Percentiles rank a stretch among this genome's conserved stretches.
These are phyloP conservation scores for Besnoitia besnoiti DNA, from an alignment of 169 alveolate genomes.

Conservation along the genomic window DNA sequence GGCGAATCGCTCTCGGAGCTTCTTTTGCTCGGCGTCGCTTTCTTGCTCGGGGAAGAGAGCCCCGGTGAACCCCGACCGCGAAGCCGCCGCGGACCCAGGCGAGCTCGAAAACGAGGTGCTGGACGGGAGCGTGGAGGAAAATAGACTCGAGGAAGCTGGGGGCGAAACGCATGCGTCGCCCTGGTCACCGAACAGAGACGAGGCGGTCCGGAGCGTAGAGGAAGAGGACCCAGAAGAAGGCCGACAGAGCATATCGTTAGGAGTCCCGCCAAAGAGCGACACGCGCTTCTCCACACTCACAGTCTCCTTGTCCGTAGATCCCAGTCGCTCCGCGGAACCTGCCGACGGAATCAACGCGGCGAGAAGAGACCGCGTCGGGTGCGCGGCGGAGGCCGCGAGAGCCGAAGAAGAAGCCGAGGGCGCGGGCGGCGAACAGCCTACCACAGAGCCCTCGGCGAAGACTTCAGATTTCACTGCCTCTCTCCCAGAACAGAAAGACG, in stretches of 20 bases:
- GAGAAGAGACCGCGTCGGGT: slow-evolving; percentile 66
- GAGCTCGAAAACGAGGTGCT: no score
- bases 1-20: not conserved
- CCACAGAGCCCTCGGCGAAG: no score
- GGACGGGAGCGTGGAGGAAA: not conserved
- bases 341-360: not conserved
- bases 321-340: not conserved
- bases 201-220: not conserved
- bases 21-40: not conserved
- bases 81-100: not conserved
- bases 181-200: not conserved
- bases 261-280: not conserved
- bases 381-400: slow-evolving; percentile 67
- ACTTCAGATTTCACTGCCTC: no score
- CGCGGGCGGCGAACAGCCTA: not conserved
- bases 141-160: not conserved
- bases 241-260: not conserved
- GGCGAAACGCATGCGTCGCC: not conserved
- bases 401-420: slow-evolving; percentile 24
- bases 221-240: not conserved
- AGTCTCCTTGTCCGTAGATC: not conserved
- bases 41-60: not conserved
- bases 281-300: not conserved
- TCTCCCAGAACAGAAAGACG: not conserved
- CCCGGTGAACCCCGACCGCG: not conserved